Evolutionary conservation across 768 basidiomycete genomes (phyloP).

Genomic region (Mycena rosella): DNA sequence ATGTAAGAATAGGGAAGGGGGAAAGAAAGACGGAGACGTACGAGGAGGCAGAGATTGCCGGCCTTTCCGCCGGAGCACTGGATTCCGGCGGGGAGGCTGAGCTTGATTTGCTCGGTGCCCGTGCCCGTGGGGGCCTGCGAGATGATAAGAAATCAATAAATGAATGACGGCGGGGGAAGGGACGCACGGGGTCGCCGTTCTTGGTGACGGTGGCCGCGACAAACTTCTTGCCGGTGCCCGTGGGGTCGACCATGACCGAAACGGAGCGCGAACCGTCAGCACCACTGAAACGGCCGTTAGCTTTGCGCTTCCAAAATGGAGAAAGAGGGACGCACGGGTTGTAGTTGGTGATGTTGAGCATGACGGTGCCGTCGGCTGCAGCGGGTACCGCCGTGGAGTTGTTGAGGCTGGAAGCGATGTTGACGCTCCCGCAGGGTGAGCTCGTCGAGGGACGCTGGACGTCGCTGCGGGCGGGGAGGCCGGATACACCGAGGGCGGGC

Average conservation of each 20-base stretch:
- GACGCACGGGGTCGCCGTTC: conserved; percentile 16
- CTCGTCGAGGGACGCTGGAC: conserved; percentile 22
- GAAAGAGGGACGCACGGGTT: conserved; percentile 7
- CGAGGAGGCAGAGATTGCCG: conserved; percentile 45
- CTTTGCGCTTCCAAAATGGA: too few relatives aligned
- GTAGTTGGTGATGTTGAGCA: conserved; percentile 32
- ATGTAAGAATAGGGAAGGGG: neutral
- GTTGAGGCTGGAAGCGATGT: conserved; percentile 31
- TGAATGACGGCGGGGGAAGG: neutral
- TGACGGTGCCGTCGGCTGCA: conserved; percentile 19
- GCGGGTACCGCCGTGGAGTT: conserved; percentile 22
- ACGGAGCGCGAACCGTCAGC: conserved; percentile 5
- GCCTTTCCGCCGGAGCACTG: conserved; percentile 47
- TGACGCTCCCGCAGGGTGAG: conserved; percentile 24
- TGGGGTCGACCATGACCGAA: conserved; percentile 6
- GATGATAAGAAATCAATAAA: too few relatives aligned
- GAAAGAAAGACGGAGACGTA: conserved; percentile 9
- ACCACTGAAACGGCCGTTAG: neutral
- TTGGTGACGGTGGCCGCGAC: conserved; percentile 12
- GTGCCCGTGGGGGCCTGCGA: neutral
- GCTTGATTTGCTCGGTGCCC: conserved; percentile 36
- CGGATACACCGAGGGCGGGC: conserved; percentile 29
- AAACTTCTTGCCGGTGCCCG: conserved; percentile 17
- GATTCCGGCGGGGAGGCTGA: conserved; percentile 43
- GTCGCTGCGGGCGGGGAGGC: conserved; percentile 19